Evolutionary conservation across 176 grass and related monocot genomes (phyloP), one percentile per base, ranked within the genome.

Genomic region (Chrysopogon serrulatus): DNA sequence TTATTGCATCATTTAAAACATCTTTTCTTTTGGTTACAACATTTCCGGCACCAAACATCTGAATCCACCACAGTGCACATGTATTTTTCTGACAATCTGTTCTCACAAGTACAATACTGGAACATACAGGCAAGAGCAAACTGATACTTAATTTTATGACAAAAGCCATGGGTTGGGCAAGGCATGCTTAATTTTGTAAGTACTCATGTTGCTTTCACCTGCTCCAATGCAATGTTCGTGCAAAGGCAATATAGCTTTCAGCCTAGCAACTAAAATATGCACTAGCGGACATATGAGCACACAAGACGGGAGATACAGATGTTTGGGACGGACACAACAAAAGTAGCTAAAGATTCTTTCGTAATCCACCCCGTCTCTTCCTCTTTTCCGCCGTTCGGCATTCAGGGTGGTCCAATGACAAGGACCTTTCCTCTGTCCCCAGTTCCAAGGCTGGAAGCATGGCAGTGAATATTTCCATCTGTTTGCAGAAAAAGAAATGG

Each of bases 301-400:
- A 83, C 65, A 67, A 11, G 66, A 83, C 83, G 44, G 79, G 11
- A 45, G 79, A 86, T 78, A 68, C 44, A 68, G 67, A 83, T 86
- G 74, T 90, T 40, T 79, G 69, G 30, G 47, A 70, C 81, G 30
- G 62, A 80, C 60, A 74, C n/a, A 27, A 66, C 66, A 85, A 94
- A 91, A 79, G 82, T 43, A 27, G 66, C 24, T 68, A 37, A 60
- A 85, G 84, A 89, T 95, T 86, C 86, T 94, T 89, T 92, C 73
- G 72, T 89, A 79, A 82, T 89, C 80, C 71, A 79, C 47, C 81
- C 70, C 15, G 65, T 62, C 42, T 85, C 76, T 77, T 64, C 31
- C 61, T 61, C 65, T 83, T 86, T 79, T 73, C 32, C 56, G 74
- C 54, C 45, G 66, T 88, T 75, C 14, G 16, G 79, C 84, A 79